These are phyloP conservation scores for Picea engelmannii DNA, from an alignment of 83 land plant genomes.

Conservation along the genomic window DNA sequence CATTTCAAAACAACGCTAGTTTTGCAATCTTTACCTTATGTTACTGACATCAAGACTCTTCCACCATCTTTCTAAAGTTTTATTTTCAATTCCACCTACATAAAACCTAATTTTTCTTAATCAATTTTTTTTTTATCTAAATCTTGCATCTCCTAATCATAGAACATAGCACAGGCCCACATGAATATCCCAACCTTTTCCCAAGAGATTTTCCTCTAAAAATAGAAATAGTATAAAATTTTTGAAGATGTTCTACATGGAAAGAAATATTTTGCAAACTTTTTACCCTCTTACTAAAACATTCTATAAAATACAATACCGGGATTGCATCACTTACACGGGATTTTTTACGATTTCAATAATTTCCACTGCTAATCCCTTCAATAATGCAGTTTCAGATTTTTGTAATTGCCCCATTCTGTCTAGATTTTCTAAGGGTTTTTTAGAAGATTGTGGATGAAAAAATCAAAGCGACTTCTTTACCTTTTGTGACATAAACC, in stretches of 20 bases:
- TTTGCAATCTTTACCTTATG: constrained; percentile 1
- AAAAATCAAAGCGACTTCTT: too few species aligned
- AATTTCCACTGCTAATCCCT: too few species aligned
- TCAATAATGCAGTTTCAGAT: too few species aligned
- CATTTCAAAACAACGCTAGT: not conserved
- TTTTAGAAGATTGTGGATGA: too few species aligned
- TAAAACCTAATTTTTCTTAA: not conserved
- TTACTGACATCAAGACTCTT: constrained; percentile 13
- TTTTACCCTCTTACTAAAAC: not conserved
- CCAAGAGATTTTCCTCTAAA: not conserved
- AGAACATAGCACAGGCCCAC: not conserved
- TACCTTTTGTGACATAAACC: too few species aligned
- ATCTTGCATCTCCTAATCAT: not conserved
- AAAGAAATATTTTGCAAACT: not conserved
- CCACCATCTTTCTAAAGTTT: constrained; percentile 73
- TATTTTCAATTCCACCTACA: constrained; percentile 67
- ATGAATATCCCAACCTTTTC: not conserved
- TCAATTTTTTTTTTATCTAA: not conserved
- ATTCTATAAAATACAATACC: not conserved
- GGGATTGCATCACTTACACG: constrained; percentile 24
- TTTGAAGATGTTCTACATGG: not conserved
- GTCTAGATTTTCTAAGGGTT: too few species aligned
- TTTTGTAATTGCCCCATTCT: too few species aligned
- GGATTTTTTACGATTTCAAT: constrained; percentile 21
- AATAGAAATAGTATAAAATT: not conserved